Evolutionary conservation across 139 green algal genomes (phyloP).

Genomic region (Chlorella sp.): DNA sequence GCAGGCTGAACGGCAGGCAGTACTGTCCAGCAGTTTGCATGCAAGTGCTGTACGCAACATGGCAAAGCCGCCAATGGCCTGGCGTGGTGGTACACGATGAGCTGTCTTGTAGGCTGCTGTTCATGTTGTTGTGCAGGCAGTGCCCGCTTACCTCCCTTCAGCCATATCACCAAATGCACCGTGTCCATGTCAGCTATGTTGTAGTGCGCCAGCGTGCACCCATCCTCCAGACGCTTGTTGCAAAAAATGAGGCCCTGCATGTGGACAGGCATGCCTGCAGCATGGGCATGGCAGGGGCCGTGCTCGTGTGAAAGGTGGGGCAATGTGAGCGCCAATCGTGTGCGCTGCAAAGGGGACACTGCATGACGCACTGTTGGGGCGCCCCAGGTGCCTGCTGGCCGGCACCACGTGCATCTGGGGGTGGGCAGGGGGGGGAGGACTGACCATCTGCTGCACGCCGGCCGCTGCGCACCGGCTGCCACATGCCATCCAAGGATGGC

Average conservation of each 20-base stretch:
- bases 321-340: neutral
- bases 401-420: too few species aligned
- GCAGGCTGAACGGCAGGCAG: neutral
- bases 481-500: too few species aligned
- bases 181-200: constrained; percentile 87
- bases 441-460: too few species aligned
- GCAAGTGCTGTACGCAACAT: neutral
- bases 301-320: neutral
- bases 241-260: constrained; percentile 97
- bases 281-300: neutral
- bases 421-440: neutral
- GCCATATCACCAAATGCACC: neutral
- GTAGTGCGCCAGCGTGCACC: constrained; percentile 92
- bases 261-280: constrained; percentile 81
- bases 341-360: too few species aligned
- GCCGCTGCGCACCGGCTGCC: too few species aligned
- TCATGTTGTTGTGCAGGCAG: too few species aligned
- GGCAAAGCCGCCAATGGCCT: too few species aligned
- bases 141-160: too few species aligned
- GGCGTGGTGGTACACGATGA: neutral
- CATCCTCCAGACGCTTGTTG: constrained; percentile 96
- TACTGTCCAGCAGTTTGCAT: neutral
- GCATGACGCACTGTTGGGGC: too few species aligned
- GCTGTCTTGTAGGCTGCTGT: too few species aligned
- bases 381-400: too few species aligned